Evolutionary conservation across 164 flowering plant species (phyloP), one percentile per base, ranked within the genome.

Genomic region (Berberis vulgaris): DNA sequence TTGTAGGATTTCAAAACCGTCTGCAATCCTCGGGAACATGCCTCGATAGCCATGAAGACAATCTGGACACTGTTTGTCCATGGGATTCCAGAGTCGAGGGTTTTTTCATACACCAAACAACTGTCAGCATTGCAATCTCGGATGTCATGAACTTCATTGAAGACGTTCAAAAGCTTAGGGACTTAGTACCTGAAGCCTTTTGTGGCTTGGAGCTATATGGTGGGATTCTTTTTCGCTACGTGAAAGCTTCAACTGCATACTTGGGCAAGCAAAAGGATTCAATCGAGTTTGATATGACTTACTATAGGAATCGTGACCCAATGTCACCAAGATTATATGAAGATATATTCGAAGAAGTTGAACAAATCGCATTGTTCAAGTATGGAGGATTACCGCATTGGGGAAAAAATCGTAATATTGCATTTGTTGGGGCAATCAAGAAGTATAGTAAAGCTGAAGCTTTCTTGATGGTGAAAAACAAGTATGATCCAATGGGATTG

Each of bases 381-480:
- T 26, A 26, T 26, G 26, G 26, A 26, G 26, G 26, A 26, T 26
- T 26, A 0, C 26, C 26, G 26, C 26, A 87, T 13, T 89, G 93
- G 97, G 97, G 87, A 0, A 89, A 89, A 77, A 89, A 89, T 58
- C 68, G 91, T 49, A 83, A 89, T 65, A 3, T 89, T 26, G 96
- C 77, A 0, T 89, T 87, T 57, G 66, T 68, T 8, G 85, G 87
- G 5, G 91, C 62, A 4, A 79, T 81, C 26, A 72, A 65, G 7
- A 89, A 84, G 67, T 87, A 78, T 50, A 65, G 54, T 9, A 72
- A 78, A 10, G 74, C 70, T 1, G 12, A 7, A 1, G 71, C 72
- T 13, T 89, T 89, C 64, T 69, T 89, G 70, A 79, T 74, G 72
- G 81, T 85, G 13, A 89, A 83, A 62, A 26, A 26, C 26, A 26